Conservation (phyloP, 352 stramenopile species). For the Phytophthora pistaciae region DNA sequence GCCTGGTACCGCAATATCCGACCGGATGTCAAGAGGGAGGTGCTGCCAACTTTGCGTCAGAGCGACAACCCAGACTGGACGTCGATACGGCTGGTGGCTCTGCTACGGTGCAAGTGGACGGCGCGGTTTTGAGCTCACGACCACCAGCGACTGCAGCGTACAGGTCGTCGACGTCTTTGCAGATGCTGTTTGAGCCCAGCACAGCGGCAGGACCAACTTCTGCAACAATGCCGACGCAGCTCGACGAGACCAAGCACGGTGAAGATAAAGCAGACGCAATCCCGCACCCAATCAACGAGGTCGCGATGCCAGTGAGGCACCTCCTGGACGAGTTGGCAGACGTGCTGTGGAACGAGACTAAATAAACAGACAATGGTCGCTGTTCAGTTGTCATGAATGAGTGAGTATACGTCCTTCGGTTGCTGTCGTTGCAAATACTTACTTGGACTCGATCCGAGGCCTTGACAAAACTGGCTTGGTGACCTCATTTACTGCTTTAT, state of each 20-base stretch:
- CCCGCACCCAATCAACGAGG: constrained; percentile 11
- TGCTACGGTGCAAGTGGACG: not conserved
- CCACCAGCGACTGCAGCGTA: not conserved
- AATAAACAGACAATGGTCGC: not conserved
- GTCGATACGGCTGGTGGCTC: not conserved
- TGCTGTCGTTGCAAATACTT: not conserved
- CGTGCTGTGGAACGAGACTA: constrained; percentile 9
- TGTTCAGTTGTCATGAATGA: not conserved
- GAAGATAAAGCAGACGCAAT: not conserved
- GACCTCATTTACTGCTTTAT: not conserved
- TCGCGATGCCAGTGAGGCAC: constrained; percentile 4
- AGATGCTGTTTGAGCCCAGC: constrained; percentile 15
- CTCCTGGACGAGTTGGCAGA: constrained; percentile 22
- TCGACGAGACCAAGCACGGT: constrained; percentile 12
- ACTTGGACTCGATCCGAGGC: not conserved
- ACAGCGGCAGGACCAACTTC: not conserved
- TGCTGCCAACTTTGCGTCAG: no score
- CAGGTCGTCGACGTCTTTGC: not conserved
- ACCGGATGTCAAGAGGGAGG: not conserved
- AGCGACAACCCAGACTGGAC: not conserved
- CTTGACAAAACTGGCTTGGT: not conserved
- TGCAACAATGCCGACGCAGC: not conserved
- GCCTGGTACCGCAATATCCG: not conserved
- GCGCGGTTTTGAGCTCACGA: not conserved
- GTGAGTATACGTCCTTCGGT: not conserved